Conservation (phyloP, 768 basidiomycete species). For the Auricularia heimuer region DNA sequence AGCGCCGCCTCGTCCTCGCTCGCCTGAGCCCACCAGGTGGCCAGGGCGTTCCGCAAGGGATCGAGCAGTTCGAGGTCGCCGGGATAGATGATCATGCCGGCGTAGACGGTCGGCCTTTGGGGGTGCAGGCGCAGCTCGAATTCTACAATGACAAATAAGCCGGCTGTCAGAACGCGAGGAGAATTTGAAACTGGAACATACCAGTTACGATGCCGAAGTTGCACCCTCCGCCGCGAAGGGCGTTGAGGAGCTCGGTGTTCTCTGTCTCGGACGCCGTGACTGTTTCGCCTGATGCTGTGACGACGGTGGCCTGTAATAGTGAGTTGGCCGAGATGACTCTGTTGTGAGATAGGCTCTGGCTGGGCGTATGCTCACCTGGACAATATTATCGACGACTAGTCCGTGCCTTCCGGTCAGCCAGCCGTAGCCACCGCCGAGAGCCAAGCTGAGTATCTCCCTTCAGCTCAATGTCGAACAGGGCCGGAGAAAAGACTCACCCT, state of each 20-base stretch:
- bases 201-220: neutral
- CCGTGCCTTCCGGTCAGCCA: neutral
- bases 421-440: neutral
- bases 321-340: too few relatives aligned
- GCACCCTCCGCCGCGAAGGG: neutral
- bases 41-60: neutral
- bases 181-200: neutral
- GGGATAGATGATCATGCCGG: neutral
- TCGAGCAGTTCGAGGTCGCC: neutral
- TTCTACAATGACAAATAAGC: neutral
- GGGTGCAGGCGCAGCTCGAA: conserved; percentile 16
- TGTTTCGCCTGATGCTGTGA: neutral
- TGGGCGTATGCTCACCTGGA: neutral
- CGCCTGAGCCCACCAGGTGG: neutral
- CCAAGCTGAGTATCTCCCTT: neutral
- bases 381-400: neutral
- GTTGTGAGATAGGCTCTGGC: too few relatives aligned
- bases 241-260: neutral
- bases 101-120: conserved; percentile 35
- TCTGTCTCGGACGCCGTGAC: neutral
- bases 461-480: too few relatives aligned
- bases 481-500: too few relatives aligned
- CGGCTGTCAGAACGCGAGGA: neutral
- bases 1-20: neutral
- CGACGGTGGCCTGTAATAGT: neutral